Base-by-base conservation (phyloP, 1,284 basidiomycete genomes). In the Puccinia coronata region DNA sequence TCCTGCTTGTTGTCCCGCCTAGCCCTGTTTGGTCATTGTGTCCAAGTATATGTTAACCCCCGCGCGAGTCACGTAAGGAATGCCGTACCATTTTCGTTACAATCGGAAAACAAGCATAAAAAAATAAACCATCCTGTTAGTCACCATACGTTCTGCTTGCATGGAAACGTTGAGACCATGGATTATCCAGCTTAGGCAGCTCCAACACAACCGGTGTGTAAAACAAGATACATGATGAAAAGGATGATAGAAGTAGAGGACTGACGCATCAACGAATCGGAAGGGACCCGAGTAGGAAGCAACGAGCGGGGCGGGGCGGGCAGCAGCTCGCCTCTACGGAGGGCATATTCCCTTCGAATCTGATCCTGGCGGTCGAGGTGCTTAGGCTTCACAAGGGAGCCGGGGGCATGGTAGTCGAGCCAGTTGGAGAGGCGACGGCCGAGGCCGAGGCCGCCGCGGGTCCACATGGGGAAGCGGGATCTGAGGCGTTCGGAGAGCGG, bases 381-480 rank as follows among this genome's bases (percentile, higher is more conserved):
- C 61, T 65, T 61, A 34, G 51, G 8, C 28, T 51, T 55, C n/a
- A 43, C 43, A 16, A 6, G 43, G 16, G 43, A 28, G n/a, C 23
- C 14, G 18, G n/a, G 20, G 49, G 49, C 25, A 8, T 59, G 51
- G 41, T 43, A 39, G 34, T 72, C 49, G 39, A 34, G 31, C 77
- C 77, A 79, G 28, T 70, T 39, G 0, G 53, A 57, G n/a, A 79
- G 61, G 11, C 77, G 49, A 14, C 77, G 34, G n/a, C 77, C 77
- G 23, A 79, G 39, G 12, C 77, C 77, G 36, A 79, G 47, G 25
- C 77, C 77, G 23, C 77, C 77, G n/a, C 63, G 53, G 31, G 2
- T 51, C 77, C 77, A 79, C 65, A 79, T 71, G 16, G 77, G 77
- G 41, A 70, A 79, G 25, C 65, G 31, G 4, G 39, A 51, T 8